Evolutionary conservation across 805 yeast species (phyloP).

Genomic region (Candida silvatica): DNA sequence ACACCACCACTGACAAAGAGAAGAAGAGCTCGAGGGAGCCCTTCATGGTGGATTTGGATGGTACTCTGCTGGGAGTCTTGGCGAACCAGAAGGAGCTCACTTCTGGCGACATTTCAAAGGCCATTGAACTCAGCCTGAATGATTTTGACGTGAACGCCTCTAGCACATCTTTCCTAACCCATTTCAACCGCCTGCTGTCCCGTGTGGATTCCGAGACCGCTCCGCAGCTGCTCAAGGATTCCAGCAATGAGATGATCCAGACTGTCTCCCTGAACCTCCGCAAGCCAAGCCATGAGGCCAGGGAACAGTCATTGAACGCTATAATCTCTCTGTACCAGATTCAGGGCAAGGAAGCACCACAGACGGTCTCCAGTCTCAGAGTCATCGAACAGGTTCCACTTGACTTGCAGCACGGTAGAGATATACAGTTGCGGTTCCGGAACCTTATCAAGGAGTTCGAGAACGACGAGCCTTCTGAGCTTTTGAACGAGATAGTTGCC

Average conservation of each 20-base stretch:
- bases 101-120: too few relatives aligned
- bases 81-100: conserved; percentile 18
- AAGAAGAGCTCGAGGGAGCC: conserved; percentile 4
- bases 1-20: too few relatives aligned
- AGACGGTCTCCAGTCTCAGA: conserved; percentile 31
- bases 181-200: neutral
- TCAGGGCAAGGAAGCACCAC: conserved; percentile 11
- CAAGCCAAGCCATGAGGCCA: conserved; percentile 40
- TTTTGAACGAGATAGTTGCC: conserved; percentile 28
- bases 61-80: conserved; percentile 29
- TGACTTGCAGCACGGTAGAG: conserved; percentile 63
- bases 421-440: conserved; percentile 61
- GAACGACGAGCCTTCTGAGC: conserved; percentile 14
- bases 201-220: conserved; percentile 5
- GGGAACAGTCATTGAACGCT: conserved; percentile 33
- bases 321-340: conserved; percentile 36
- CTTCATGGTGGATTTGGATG: conserved; percentile 34
- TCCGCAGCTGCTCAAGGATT: neutral
- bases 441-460: conserved; percentile 38
- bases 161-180: neutral
- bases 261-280: conserved; percentile 28
- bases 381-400: conserved; percentile 68
- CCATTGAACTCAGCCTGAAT: too few relatives aligned
- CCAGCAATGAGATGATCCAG: conserved; percentile 12
- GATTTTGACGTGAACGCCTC: neutral